Conservation (phyloP, 164 flowering plant genomes). For the Chloranthus sessilifolius region DNA sequence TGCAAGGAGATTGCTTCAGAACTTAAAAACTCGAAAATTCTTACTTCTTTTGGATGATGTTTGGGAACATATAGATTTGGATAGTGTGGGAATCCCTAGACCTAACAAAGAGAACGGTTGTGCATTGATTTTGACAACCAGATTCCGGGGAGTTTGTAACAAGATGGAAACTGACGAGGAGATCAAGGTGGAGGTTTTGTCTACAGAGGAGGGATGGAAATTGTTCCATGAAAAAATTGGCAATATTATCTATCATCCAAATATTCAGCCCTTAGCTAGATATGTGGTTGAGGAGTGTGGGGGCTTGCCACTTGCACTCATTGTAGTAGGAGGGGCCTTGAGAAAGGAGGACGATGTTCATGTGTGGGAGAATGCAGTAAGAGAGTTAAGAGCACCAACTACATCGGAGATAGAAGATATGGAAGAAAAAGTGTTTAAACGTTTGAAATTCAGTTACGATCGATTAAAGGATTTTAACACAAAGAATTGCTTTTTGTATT, state of each 20-base stretch:
- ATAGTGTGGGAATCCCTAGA: conserved; percentile 5
- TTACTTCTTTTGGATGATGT: conserved; percentile 19
- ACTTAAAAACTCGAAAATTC: conserved; percentile 3
- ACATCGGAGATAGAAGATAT: no score
- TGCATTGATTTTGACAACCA: conserved; percentile 9
- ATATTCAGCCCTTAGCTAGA: conserved; percentile 1
- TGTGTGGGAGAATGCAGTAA: conserved; percentile 4
- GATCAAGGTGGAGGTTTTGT: conserved; percentile 7
- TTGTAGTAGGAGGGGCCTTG: conserved; percentile 5
- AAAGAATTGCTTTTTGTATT: conserved; percentile 1
- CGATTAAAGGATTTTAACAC: not conserved
- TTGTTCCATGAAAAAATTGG: conserved; percentile 10
- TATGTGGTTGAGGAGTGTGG: conserved; percentile 6
- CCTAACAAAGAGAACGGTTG: not conserved
- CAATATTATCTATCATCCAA: not conserved
- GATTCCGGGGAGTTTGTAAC: conserved; percentile 1
- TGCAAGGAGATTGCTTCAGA: not conserved
- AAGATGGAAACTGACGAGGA: conserved; percentile 7
- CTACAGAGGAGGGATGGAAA: conserved; percentile 1
- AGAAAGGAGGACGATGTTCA: not conserved
- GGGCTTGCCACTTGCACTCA: conserved; percentile 5
- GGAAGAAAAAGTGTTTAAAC: not conserved
- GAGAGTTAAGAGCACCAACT: not conserved
- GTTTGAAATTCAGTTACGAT: conserved; percentile 3
- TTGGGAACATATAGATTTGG: conserved; percentile 1